Conservation (phyloP, 2,329 filamentous ascomycete genomes). For the Ustilaginoidea virens region DNA sequence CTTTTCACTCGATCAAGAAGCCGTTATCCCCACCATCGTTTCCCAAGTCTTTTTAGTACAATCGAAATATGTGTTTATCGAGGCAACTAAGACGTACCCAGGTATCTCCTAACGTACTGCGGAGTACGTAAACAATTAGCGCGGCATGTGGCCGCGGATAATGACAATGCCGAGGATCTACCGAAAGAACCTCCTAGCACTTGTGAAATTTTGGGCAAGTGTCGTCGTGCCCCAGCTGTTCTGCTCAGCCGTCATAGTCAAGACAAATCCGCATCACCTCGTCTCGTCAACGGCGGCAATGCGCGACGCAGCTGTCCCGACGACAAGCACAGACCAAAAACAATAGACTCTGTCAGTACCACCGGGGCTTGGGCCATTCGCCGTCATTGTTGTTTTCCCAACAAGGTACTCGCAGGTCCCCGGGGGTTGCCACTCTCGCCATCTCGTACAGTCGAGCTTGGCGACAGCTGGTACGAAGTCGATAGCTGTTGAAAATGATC, state of each 20-base stretch:
- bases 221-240: constrained; percentile 5
- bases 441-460: constrained; percentile 4
- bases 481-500: constrained; percentile 18
- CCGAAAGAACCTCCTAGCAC: constrained; percentile 17
- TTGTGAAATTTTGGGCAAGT: not conserved
- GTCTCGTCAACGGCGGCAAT: constrained; percentile 17
- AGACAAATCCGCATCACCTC: constrained; percentile 8
- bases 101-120: too few relatives aligned
- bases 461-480: constrained; percentile 1
- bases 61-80: not conserved
- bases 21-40: too few relatives aligned
- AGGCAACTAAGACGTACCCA: too few relatives aligned
- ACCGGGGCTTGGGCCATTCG: not conserved
- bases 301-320: constrained; percentile 13
- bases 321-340: constrained; percentile 5
- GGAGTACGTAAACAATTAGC: not conserved
- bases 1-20: too few relatives aligned
- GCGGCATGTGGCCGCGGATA: too few relatives aligned
- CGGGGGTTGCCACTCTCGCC: constrained; percentile 1
- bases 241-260: constrained; percentile 13
- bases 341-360: constrained; percentile 1
- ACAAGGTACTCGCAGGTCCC: not conserved
- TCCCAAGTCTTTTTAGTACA: too few relatives aligned
- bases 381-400: too few relatives aligned
- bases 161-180: constrained; percentile 3